A percentile compares a stretch with the other conserved stretches of the same genome.
Conservation (phyloP, 2,329 filamentous ascomycete species). For the Colletotrichum lentis region DNA sequence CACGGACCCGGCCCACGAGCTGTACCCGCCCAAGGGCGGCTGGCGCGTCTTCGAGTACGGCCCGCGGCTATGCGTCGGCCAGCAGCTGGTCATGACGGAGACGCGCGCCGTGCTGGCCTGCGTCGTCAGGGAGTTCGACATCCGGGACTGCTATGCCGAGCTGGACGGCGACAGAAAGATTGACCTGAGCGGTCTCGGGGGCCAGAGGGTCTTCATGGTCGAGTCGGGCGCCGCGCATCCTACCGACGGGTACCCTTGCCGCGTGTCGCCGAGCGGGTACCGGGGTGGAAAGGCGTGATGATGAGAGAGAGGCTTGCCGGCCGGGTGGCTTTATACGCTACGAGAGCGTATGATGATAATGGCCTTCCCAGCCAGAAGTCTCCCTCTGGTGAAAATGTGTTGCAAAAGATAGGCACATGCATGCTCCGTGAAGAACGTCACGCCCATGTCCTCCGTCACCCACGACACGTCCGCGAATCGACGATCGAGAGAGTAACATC, state of each 20-base stretch:
- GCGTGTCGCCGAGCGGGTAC: slow-evolving; percentile 26
- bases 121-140: slow-evolving; percentile 57
- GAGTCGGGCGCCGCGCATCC: slow-evolving; percentile 36
- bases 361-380: too few relatives aligned
- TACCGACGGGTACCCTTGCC: slow-evolving; percentile 33
- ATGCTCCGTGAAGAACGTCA: too few relatives aligned
- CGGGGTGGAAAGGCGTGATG: neutral
- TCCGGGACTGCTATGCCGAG: slow-evolving; percentile 32
- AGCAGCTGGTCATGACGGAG: slow-evolving; percentile 57
- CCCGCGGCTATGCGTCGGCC: slow-evolving; percentile 57
- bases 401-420: too few relatives aligned
- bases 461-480: too few relatives aligned
- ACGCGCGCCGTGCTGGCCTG: slow-evolving; percentile 57
- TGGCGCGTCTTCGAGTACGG: slow-evolving; percentile 63
- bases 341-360: neutral
- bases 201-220: slow-evolving; percentile 34
- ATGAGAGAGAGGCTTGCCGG: too few relatives aligned
- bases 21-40: slow-evolving; percentile 47
- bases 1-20: slow-evolving; percentile 20
- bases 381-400: too few relatives aligned
- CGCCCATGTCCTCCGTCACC: too few relatives aligned
- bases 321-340: neutral
- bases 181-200: slow-evolving; percentile 26
- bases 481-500: too few relatives aligned
- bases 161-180: slow-evolving; percentile 26